These are phyloP conservation scores for Plasmopara viticola DNA, from an alignment of 352 stramenopile genomes.

Conservation along the genomic window DNA sequence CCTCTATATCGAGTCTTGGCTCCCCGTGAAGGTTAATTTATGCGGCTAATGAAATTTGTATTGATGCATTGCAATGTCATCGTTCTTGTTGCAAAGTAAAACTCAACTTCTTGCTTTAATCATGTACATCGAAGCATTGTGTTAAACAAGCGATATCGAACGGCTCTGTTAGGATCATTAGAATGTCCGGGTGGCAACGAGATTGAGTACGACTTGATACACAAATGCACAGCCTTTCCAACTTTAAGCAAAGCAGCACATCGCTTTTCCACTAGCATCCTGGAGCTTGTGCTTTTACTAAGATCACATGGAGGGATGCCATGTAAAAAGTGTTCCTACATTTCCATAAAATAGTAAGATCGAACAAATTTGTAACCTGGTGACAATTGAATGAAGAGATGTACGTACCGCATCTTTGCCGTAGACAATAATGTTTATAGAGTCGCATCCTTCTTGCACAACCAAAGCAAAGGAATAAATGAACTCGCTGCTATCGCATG, in stretches of 20 bases:
- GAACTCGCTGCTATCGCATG: constrained; percentile 18
- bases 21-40: constrained; percentile 20
- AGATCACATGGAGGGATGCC: constrained; percentile 67
- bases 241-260: constrained; percentile 29
- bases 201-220: constrained; percentile 61
- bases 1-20: constrained; percentile 47
- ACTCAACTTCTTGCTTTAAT: neutral
- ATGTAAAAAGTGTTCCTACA: constrained; percentile 61
- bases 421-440: constrained; percentile 62
- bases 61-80: too few species aligned
- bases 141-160: constrained; percentile 70
- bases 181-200: constrained; percentile 8
- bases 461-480: constrained; percentile 66
- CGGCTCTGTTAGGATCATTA: constrained; percentile 10
- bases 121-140: constrained; percentile 30
- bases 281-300: constrained; percentile 41
- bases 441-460: constrained; percentile 40
- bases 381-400: neutral
- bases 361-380: neutral
- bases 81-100: neutral
- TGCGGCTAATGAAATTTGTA: neutral
- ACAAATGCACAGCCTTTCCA: constrained; percentile 38
- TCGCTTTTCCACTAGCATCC: constrained; percentile 41
- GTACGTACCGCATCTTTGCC: constrained; percentile 62
- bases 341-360: neutral